phyloP scores from a whole-genome alignment of 345 rosid genomes.

The Citrus reticulata region DNA sequence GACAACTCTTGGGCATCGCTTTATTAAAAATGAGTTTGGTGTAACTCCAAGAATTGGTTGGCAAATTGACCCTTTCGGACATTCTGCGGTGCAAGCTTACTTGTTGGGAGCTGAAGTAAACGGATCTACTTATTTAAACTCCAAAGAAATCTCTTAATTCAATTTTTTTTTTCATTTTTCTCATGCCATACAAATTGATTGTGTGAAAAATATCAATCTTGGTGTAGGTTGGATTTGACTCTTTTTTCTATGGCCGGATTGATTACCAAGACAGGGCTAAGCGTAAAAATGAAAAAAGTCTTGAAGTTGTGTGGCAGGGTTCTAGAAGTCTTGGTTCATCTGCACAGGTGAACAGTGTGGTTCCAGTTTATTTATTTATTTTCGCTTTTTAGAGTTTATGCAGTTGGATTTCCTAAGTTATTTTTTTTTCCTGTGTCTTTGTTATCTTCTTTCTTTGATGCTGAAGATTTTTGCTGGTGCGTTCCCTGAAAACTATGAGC shows the following conservation, averaged over 20 bases:
- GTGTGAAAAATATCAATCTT: slow-evolving; percentile 20
- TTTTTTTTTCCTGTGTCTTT: slow-evolving; percentile 4
- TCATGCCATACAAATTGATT: background rate
- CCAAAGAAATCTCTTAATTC: background rate
- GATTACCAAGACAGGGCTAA: slow-evolving; percentile 93
- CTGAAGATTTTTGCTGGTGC: slow-evolving; percentile 93
- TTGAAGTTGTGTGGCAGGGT: slow-evolving; percentile 94
- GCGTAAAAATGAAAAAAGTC: slow-evolving; percentile 79
- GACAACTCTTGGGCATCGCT: slow-evolving; percentile 90
- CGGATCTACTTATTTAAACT: background rate
- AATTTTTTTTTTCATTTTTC: slow-evolving; percentile 1
- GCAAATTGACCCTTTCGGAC: slow-evolving; percentile 99
- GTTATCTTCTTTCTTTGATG: slow-evolving; percentile 14
- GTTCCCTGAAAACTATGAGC: slow-evolving; percentile 87
- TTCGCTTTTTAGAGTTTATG: background rate
- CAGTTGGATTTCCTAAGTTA: background rate
- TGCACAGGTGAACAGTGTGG: slow-evolving; percentile 49
- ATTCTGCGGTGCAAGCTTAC: slow-evolving; percentile 97
- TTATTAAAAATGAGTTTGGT: slow-evolving; percentile 70
- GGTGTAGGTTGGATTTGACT: slow-evolving; percentile 86
- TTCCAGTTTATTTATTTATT: background rate
- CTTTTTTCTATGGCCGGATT: slow-evolving; percentile 85
- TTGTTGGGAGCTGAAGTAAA: slow-evolving; percentile 87
- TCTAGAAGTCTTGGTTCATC: slow-evolving; percentile 89
- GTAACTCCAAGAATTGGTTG: slow-evolving; percentile 96